Evolutionary conservation across 345 rosid species (phyloP).

Genomic region (Linum usitatissimum): DNA sequence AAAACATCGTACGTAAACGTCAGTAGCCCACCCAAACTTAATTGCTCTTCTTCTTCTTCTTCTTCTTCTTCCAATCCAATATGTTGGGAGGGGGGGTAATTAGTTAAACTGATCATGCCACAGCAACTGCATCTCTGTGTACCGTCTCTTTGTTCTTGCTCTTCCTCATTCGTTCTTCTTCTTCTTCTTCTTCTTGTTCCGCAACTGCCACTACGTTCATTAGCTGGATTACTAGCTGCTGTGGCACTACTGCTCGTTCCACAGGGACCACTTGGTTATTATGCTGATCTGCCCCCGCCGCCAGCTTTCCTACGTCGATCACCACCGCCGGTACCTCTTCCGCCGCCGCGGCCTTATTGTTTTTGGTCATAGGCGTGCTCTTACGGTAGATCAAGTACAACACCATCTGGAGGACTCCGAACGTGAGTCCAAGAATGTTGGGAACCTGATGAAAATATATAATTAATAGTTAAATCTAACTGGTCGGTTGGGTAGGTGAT

Average conservation of each 20-base stretch:
- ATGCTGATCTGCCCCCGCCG: background rate
- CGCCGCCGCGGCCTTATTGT: slow-evolving; percentile 23
- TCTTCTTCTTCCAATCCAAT: background rate
- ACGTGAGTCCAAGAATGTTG: slow-evolving; percentile 61
- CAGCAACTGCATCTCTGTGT: no score
- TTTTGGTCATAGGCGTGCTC: slow-evolving; percentile 13
- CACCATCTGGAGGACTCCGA: slow-evolving; percentile 63
- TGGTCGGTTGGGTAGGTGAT: no score
- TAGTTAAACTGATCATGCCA: no score
- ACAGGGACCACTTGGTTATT: background rate
- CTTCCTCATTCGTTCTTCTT: no score
- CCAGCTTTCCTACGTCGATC: slow-evolving; percentile 13
- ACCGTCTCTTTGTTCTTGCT: no score
- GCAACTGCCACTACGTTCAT: background rate
- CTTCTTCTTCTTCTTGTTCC: background rate
- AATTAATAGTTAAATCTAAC: no score
- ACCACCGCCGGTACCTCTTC: slow-evolving; percentile 31
- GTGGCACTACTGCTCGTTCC: background rate
- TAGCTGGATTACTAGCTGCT: background rate
- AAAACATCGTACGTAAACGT: background rate
- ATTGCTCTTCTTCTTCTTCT: background rate
- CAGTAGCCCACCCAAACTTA: background rate
- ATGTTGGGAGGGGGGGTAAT: no score
- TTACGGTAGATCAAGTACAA: slow-evolving; percentile 64
- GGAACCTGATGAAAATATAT: slow-evolving; percentile 43